Evolutionary conservation across 148 eudicot genomes (phyloP).

Genomic region (Silene latifolia): DNA sequence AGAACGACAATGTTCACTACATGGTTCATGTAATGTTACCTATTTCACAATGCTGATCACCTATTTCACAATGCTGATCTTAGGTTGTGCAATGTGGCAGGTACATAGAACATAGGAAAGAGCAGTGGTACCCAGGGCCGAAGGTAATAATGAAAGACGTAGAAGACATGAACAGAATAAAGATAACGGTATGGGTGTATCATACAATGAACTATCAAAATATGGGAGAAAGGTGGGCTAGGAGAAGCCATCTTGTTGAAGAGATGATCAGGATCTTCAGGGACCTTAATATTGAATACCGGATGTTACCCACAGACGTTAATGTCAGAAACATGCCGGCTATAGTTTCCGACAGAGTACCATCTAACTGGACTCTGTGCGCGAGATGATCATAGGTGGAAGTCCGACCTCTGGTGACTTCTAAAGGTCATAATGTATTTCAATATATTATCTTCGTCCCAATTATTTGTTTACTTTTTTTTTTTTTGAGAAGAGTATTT

Average conservation of each 20-base stretch:
- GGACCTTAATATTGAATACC: conserved; percentile 70
- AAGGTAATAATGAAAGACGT: conserved; percentile 59
- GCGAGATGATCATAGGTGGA: conserved; percentile 19
- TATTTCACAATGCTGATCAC: too few species aligned
- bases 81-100: conserved; percentile 33
- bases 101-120: conserved; percentile 52
- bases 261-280: conserved; percentile 59
- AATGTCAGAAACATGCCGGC: conserved; percentile 59
- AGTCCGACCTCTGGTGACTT: not conserved
- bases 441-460: too few species aligned
- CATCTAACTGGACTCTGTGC: conserved; percentile 58
- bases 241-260: conserved; percentile 64
- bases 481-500: too few species aligned
- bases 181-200: conserved; percentile 60
- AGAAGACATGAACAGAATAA: conserved; percentile 72
- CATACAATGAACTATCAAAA: conserved; percentile 75
- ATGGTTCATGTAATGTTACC: too few species aligned
- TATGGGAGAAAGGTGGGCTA: conserved; percentile 66
- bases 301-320: conserved; percentile 59
- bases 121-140: conserved; percentile 72
- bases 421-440: not conserved
- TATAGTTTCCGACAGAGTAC: conserved; percentile 45
- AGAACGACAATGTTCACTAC: too few species aligned
- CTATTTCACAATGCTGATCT: too few species aligned
- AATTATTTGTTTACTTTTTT: too few species aligned